Evolutionary conservation across 495 filamentous ascomycete species (phyloP).

Genomic region (Venustampulla echinocandica): DNA sequence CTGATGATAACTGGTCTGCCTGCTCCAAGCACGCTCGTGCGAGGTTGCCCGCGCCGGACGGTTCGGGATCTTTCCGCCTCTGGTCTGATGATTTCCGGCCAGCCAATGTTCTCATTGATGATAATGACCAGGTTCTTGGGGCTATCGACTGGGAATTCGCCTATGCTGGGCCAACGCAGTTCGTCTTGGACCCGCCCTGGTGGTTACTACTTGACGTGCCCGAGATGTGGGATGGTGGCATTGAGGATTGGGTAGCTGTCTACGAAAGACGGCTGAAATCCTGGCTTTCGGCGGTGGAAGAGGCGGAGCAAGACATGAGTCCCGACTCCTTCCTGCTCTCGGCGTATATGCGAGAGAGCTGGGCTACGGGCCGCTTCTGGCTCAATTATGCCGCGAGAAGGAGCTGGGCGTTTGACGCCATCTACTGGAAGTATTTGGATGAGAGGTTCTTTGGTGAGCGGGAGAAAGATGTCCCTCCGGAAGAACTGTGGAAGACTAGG

Average conservation of each 20-base stretch:
- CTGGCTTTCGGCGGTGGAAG: conserved; percentile 25
- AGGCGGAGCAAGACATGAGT: conserved; percentile 14
- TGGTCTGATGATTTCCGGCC: conserved; percentile 22
- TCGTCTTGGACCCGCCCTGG: conserved; percentile 33
- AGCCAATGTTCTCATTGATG: conserved; percentile 20
- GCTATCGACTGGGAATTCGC: conserved; percentile 34
- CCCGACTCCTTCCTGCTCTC: conserved; percentile 7
- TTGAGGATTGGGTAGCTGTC: conserved; percentile 20
- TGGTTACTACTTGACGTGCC: conserved; percentile 32
- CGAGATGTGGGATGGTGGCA: conserved; percentile 28
- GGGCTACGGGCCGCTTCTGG: conserved; percentile 25
- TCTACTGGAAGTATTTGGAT: conserved; percentile 3
- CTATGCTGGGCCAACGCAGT: conserved; percentile 31
- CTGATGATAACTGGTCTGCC: conserved; percentile 27
- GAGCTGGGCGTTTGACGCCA: conserved; percentile 23
- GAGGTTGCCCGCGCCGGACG: neutral
- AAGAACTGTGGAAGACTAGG: conserved; percentile 21
- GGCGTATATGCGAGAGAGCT: conserved; percentile 24
- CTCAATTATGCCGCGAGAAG: conserved; percentile 23
- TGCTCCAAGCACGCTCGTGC: neutral
- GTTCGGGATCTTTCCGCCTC: conserved; percentile 6
- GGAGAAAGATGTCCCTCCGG: conserved; percentile 9
- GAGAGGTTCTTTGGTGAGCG: conserved; percentile 7
- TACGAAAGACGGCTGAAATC: conserved; percentile 20
- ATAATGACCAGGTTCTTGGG: conserved; percentile 2